Evolutionary conservation across 2,329 filamentous ascomycete species (phyloP).

Genomic region (Colletotrichum simmondsii): DNA sequence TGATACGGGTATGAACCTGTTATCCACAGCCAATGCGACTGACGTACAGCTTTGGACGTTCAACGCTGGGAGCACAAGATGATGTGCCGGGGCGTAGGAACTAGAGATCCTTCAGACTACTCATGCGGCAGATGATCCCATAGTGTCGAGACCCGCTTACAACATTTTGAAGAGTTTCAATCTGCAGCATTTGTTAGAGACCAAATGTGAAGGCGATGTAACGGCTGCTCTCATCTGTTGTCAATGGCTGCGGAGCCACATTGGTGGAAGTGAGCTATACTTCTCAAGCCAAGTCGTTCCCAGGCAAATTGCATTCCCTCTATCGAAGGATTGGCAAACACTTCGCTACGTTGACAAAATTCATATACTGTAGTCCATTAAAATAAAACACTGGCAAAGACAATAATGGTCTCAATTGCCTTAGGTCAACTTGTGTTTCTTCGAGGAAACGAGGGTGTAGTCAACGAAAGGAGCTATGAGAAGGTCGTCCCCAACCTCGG

Average conservation of each 20-base stretch:
- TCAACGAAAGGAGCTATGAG: neutral
- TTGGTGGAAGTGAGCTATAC: neutral
- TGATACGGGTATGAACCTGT: neutral
- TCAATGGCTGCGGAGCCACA: neutral
- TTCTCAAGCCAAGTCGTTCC: neutral
- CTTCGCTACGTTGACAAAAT: no score
- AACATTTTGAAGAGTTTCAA: neutral
- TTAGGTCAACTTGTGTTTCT: neutral
- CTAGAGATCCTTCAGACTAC: neutral
- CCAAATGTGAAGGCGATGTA: neutral
- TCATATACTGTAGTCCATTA: neutral
- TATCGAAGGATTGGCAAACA: neutral
- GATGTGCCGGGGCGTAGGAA: neutral
- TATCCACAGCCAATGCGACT: neutral
- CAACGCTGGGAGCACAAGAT: neutral
- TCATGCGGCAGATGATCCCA: neutral
- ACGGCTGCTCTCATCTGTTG: neutral
- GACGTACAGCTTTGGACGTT: neutral
- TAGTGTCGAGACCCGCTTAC: neutral
- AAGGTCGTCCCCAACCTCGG: conserved; percentile 23
- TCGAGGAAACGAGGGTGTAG: neutral
- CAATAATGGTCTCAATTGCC: neutral
- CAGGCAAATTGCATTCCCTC: no score
- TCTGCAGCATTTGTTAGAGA: neutral
- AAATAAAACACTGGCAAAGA: neutral